Evolutionary conservation across 805 yeast species (phyloP), one percentile per base, ranked within the genome.

Genomic region (Metschnikowia hibisci): DNA sequence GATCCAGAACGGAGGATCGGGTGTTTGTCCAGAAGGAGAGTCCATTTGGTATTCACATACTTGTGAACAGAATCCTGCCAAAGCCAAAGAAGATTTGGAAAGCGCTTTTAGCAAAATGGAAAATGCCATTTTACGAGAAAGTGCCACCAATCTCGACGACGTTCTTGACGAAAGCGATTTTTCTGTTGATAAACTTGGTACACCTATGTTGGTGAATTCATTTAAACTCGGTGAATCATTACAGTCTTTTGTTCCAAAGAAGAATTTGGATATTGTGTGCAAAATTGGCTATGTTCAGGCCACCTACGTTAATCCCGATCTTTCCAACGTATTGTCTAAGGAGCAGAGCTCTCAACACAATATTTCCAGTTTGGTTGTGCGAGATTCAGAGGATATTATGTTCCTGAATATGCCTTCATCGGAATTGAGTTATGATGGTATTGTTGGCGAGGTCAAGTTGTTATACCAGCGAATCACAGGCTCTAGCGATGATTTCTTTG

Each of bases 401-500:
- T 71, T 69, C 46, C 61, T 75, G 34, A 67, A 81, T 37, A 78
- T 85, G 80, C 95, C 95, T 18, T 81, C 90, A 1, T 72, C 85
- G 6, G 98, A 91, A 58, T 76, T 93, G 25, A 84, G 96, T 30
- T 91, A 89, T 62, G 97, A 91, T 61, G 98, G 96, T 25, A 78
- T 87, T 4, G 78, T 91, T 14, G 81, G 90, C 2, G 93, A 88
- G 47, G 88, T 90, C 6, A 84, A 81, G 58, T 67, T 78, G 15
- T 61, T 91, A 32, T 91, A 87, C 61, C 81, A 79, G 47, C 73
- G 76, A 44, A 82, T 91, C 48, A 95, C 93, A 9, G 98, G 98
- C 8, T 78, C 95, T 2, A 93, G 86, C 60, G 97, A 91, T 55
- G 98, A 91, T 64, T 93, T 93, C 67, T 91, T 91, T 60, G 96